These are phyloP conservation scores for Agrocybe praecox DNA, from an alignment of 768 basidiomycete species.

Conservation along the genomic window DNA sequence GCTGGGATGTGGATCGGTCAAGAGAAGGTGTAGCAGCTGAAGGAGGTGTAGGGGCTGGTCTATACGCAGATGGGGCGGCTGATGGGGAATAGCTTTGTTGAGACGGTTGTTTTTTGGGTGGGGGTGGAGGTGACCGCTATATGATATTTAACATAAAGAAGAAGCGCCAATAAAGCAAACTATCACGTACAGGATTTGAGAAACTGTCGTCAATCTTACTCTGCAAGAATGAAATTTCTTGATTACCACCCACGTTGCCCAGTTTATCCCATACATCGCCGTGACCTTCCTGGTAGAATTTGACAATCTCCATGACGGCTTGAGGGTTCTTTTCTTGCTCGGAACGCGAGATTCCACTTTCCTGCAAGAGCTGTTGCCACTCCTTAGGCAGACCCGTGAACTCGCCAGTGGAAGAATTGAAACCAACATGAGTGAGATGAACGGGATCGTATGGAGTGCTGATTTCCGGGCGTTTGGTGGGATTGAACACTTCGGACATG, in stretches of 20 bases:
- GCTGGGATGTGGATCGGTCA: slow-evolving; percentile 88
- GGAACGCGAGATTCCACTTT: slow-evolving; percentile 89
- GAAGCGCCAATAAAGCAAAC: slow-evolving; percentile 8
- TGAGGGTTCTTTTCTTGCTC: slow-evolving; percentile 99
- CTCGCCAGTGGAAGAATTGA: slow-evolving; percentile 98
- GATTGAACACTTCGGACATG: slow-evolving; percentile 69
- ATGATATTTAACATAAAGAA: slow-evolving; percentile 5
- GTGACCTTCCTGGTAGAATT: slow-evolving; percentile 93
- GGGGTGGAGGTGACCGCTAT: slow-evolving; percentile 53
- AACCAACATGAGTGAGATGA: slow-evolving; percentile 98
- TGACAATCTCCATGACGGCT: slow-evolving; percentile 98
- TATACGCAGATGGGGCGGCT: slow-evolving; percentile 58
- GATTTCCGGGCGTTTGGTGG: slow-evolving; percentile 84
- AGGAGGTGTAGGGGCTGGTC: slow-evolving; percentile 78
- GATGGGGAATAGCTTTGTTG: slow-evolving; percentile 29
- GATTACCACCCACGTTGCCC: slow-evolving; percentile 50
- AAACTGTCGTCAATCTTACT: slow-evolving; percentile 48
- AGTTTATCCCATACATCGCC: slow-evolving; percentile 88
- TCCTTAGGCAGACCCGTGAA: slow-evolving; percentile 98
- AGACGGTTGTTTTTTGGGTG: slow-evolving; percentile 43
- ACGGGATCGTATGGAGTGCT: slow-evolving; percentile 99
- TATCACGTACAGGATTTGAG: slow-evolving; percentile 55
- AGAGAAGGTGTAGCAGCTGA: slow-evolving; percentile 64
- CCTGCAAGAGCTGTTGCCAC: slow-evolving; percentile 97
- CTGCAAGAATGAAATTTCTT: slow-evolving; percentile 26